Conservation (phyloP, 306 rosid genomes). For the Cicer chorassanicum region DNA sequence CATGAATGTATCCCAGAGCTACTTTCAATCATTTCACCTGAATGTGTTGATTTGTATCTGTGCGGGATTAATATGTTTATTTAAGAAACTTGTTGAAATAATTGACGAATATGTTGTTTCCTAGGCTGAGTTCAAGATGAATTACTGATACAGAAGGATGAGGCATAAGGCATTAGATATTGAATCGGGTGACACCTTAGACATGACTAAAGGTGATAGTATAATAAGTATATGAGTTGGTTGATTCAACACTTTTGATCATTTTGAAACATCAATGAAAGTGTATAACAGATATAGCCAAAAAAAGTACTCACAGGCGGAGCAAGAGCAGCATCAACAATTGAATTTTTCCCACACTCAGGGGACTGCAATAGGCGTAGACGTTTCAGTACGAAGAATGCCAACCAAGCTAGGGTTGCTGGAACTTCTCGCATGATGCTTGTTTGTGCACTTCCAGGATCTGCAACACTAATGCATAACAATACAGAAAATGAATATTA, state of each 20-base stretch:
- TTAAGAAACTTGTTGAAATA: slow-evolving; percentile 5
- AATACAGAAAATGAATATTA: slow-evolving; percentile 41
- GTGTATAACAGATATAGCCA: slow-evolving; percentile 1
- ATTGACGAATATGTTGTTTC: slow-evolving; percentile 32
- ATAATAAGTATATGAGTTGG: neutral
- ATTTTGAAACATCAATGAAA: slow-evolving; percentile 36
- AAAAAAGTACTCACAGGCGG: slow-evolving; percentile 64
- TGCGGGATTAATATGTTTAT: neutral
- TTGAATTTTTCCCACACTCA: slow-evolving; percentile 58
- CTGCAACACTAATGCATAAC: slow-evolving; percentile 64
- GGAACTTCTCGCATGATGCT: slow-evolving; percentile 87
- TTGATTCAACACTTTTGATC: neutral
- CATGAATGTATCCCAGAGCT: slow-evolving; percentile 12
- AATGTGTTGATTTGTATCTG: neutral
- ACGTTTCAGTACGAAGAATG: slow-evolving; percentile 53
- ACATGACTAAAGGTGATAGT: slow-evolving; percentile 19
- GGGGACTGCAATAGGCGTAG: slow-evolving; percentile 70
- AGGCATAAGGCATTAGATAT: slow-evolving; percentile 8
- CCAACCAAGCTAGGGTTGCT: slow-evolving; percentile 52
- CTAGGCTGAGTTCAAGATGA: slow-evolving; percentile 32
- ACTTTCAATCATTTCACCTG: slow-evolving; percentile 5
- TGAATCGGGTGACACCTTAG: slow-evolving; percentile 14
- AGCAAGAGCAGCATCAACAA: slow-evolving; percentile 82
- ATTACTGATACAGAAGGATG: slow-evolving; percentile 29
- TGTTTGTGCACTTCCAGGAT: slow-evolving; percentile 84